Evolutionary conservation across 2,329 filamentous ascomycete species (phyloP), one percentile per base, ranked within the genome.

Genomic region (Ophiostoma quercus): DNA sequence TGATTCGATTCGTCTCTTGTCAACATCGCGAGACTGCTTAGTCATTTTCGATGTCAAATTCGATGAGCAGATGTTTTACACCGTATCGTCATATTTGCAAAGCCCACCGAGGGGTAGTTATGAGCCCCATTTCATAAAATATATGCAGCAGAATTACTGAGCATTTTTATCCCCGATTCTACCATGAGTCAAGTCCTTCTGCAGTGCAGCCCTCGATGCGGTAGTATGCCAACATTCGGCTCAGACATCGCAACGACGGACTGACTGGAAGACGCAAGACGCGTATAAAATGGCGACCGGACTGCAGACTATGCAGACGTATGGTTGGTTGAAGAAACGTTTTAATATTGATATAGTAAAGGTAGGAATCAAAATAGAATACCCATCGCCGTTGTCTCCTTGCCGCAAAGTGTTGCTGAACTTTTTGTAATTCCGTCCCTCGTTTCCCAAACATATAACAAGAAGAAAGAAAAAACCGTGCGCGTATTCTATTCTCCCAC

Each of bases 341-440:
- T 37, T 65, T 39, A 22, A 63, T 37, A 63, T 37, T 37, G 60
- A 63, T 63, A 65, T 65, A 65, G 22, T 65, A 65, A 65, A 39
- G n/a, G 32, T 54, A 29, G 22, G 43, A 54, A 51, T 41, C 65
- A 66, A 66, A 43, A 66, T 47, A 66, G 37, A 66, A 66, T 66
- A 66, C 25, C 65, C 65, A 66, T 67, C 43, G 19, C 54, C 47
- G 54, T 60, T 34, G 34, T 57, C 69, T 39, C 34, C 37, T 68
- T 68, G 62, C 32, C 69, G 69, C 63, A 68, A 41, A 62, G 67
- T 54, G 66, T 47, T 66, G 63, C 34, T 66, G 41, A 34, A 41
- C 66, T 67, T 67, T 54, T 51, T 63, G 9, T 63, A 11, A 12
- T 66, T 67, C 43, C 47, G 66, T 67, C 47, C 47, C 47, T 54